A percentile compares a stretch with the other conserved stretches of the same genome.
Evolutionary conservation across 768 basidiomycete species (phyloP).

Genomic region (Hygrophoropsis aurantiaca): DNA sequence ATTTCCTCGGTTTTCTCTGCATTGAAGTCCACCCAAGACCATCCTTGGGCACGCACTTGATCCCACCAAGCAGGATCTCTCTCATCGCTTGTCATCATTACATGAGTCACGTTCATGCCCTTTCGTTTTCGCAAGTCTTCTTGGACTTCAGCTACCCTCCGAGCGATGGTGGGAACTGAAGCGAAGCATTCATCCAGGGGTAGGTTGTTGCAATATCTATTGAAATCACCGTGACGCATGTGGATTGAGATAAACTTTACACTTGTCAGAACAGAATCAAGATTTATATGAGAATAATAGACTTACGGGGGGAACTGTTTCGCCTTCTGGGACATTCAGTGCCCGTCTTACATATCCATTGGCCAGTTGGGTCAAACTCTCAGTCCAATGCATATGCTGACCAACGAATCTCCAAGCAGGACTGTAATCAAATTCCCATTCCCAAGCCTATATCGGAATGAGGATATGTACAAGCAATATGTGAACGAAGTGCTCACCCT

Average conservation of each 20-base stretch:
- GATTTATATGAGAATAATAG: neutral
- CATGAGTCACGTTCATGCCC: constrained; percentile 47
- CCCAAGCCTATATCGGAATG: constrained; percentile 41
- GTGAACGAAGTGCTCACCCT: constrained; percentile 33
- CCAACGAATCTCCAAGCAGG: constrained; percentile 61
- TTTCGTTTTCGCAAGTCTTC: constrained; percentile 44
- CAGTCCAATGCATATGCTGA: constrained; percentile 50
- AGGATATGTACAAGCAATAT: neutral
- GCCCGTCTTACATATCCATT: constrained; percentile 46
- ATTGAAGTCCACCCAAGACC: constrained; percentile 52
- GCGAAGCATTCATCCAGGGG: constrained; percentile 50
- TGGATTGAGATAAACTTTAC: constrained; percentile 58
- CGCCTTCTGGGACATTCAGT: constrained; percentile 36
- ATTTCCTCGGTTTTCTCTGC: constrained; percentile 38
- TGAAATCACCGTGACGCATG: constrained; percentile 56
- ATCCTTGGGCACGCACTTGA: constrained; percentile 48
- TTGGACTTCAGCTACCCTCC: constrained; percentile 56
- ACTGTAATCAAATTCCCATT: constrained; percentile 56
- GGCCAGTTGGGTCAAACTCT: constrained; percentile 40
- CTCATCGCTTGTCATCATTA: constrained; percentile 70
- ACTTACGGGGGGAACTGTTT: constrained; percentile 48
- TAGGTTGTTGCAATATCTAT: constrained; percentile 41
- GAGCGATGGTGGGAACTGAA: constrained; percentile 51
- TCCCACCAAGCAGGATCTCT: constrained; percentile 56
- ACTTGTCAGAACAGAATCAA: neutral